Evolutionary conservation across 2,329 filamentous ascomycete genomes (phyloP).

Genomic region (Lithohypha guttulata): DNA sequence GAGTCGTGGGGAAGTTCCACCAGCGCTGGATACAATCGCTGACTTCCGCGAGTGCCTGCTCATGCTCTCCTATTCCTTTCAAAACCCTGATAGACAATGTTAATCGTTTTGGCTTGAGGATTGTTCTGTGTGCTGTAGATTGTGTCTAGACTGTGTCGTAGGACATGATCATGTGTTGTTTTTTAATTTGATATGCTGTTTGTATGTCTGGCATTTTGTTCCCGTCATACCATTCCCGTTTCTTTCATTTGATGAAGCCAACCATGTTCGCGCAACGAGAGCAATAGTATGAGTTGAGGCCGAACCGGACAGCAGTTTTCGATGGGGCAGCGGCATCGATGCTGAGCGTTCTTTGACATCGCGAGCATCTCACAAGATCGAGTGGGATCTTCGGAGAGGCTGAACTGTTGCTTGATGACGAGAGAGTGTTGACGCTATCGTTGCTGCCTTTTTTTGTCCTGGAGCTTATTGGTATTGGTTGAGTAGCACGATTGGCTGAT

Average conservation of each 20-base stretch:
- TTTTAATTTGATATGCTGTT: not conserved
- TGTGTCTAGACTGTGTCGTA: too few species aligned
- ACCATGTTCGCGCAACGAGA: conserved; percentile 20
- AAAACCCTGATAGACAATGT: too few species aligned
- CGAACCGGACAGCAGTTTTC: conserved; percentile 33
- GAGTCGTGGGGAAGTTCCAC: too few species aligned
- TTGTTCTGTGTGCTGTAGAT: too few species aligned
- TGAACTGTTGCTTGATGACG: conserved; percentile 15
- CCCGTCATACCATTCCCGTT: too few species aligned
- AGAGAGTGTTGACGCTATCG: conserved; percentile 16
- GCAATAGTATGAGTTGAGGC: conserved; percentile 41
- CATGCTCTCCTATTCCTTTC: too few species aligned
- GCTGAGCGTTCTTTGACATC: conserved; percentile 38
- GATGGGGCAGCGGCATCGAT: conserved; percentile 28
- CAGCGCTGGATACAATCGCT: too few species aligned
- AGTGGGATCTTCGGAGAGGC: conserved; percentile 21
- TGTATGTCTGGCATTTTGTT: not conserved
- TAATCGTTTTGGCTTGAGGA: too few species aligned
- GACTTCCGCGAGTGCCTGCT: too few species aligned
- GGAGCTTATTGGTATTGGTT: conserved; percentile 9
- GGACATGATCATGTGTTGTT: not conserved
- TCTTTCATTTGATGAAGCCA: conserved; percentile 22
- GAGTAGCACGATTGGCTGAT: too few species aligned
- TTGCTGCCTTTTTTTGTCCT: conserved; percentile 14
- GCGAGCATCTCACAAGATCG: conserved; percentile 38